Base-by-base conservation (phyloP, 257 asterid species). In the Verbascum thapsus region DNA sequence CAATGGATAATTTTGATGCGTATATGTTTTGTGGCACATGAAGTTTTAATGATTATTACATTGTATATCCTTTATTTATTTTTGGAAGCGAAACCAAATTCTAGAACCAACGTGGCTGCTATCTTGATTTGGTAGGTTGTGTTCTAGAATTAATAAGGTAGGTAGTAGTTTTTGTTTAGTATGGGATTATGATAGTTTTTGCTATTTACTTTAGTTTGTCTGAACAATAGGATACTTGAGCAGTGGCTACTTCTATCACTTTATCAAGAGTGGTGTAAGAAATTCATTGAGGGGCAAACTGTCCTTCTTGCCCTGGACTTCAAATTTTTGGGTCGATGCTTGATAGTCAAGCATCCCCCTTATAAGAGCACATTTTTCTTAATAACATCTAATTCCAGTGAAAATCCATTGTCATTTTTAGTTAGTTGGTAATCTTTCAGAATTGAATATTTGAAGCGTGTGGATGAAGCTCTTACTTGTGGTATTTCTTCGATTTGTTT, bases 241-340 rank as follows among this genome's bases (percentile, higher is more conserved):
- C 5, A 17, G 48, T 47, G 18, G n/a, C 37, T 41, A 38, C 74
- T 58, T 9, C 26, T 20, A 30, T 69, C 20, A n/a, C 52, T 42
- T 61, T 42, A 7, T 7, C 4, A 7, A 22, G 40, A 30, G 56
- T 13, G 35, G 53, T 13, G 35, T 30, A 19, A 1, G 34, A 52
- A 40, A 18, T 64, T 39, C 61, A 30, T 57, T 37, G 35, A 2
- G 48, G 35, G 45, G 43, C 34, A 44, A 38, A 43, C 40, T 37
- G 42, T n/a, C n/a, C n/a, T n/a, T n/a, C n/a, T n/a, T 60, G 34
- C 15, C 53, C 58, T n/a, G 7, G 32, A 45, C 58, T 40, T n/a
- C 12, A n/a, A 49, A n/a, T 40, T 35, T 11, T 8, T 37, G 23
- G 22, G 13, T 15, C 1, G 18, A 5, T 26, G 5, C 32, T 26